Base-by-base conservation (phyloP, 495 filamentous ascomycete species). In the Aspergillus carlsbadensis region DNA sequence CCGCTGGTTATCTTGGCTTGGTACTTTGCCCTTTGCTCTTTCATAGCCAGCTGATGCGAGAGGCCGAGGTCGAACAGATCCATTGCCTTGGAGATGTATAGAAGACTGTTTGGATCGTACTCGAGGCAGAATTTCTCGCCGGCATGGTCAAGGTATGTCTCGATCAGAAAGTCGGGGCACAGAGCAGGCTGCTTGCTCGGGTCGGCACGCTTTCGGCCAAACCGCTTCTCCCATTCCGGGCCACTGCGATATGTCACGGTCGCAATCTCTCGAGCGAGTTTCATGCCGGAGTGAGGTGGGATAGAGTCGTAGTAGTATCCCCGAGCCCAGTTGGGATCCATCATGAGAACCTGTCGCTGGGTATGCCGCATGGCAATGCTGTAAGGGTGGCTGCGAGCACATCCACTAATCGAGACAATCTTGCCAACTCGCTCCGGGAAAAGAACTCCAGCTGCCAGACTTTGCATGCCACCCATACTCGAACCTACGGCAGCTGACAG, bases 351-450 rank as follows among this genome's bases (percentile, higher is more conserved):
- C 73, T 97, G 94, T 29, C 94, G 87, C 71, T 98, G 94, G 0
- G 94, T 93, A 77, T 98, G 93, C n/a, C 94, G 82, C 95, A 98
- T 95, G 6, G 94, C 94, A 72, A 98, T 96, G 67, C 92, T 96
- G 71, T 98, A 98, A 18, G 94, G 94, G 72, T 98, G 94, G 65
- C 90, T 96, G 56, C 94, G 82, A 10, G 92, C 94, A 68, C 94
- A 98, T 35, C 92, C 95, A 64, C 87, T 92, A 70, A 98, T 96
- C 63, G 87, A 91, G 35, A 92, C 90, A 53, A 98, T 84, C 55
- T 86, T 84, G 20, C 85, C 82, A 1, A 98, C 85, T 34, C 92
- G 80, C 35, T 88, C 83, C 10, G 90, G 87, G 70, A 93, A 96
- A 14, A 96, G 68, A 1, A 90, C 85, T n/a, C 91, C 95, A 4